Evolutionary conservation across 2,329 filamentous ascomycete genomes (phyloP), one percentile per base, ranked within the genome.

Genomic region (Dactylellina haptotyla): DNA sequence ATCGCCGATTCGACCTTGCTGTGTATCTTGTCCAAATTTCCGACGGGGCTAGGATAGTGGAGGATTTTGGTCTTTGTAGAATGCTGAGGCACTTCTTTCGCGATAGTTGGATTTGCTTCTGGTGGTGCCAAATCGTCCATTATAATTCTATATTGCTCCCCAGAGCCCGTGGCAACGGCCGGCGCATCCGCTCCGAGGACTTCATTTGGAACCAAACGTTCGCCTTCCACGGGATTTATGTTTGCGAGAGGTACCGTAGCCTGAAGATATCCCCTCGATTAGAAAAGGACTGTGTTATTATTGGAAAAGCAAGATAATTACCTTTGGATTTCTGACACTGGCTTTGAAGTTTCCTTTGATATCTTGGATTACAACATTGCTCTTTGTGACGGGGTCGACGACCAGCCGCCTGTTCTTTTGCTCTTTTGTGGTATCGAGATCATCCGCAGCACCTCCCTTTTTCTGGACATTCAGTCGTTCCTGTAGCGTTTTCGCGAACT

Each of bases 361-460:
- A 51, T 74, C 70, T 25, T 74, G 70, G 9, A 74, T 74, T 23
- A 74, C 70, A 14, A 74, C 70, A 67, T 74, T 74, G 25, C 62
- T 66, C 41, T 74, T 74, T 18, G 70, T 74, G 12, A 74, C 70
- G 2, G 70, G 70, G 51, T 74, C 70, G 23, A 74, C 70, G 10
- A 74, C 70, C 70, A 67, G 10, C 6, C 70, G 54, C 23, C 70
- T 51, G 28, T 74, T 67, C 37, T 66, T 67, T 48, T 74, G 62
- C 8, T 46, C 26, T 16, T 54, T 67, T 12, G 62, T 63, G 2
- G 59, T 45, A 58, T 74, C 70, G 14, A 37, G 9, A 9, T 73
- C 54, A 9, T 50, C 51, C 23, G 34, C 41, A 10, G 46, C 2
- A 10, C 12, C 12, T n/a, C 57, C 57, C 2, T 41, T 51, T 16